Evolutionary conservation across 2,329 filamentous ascomycete genomes (phyloP), one percentile per base, ranked within the genome.

Genomic region (Tothia fuscella): DNA sequence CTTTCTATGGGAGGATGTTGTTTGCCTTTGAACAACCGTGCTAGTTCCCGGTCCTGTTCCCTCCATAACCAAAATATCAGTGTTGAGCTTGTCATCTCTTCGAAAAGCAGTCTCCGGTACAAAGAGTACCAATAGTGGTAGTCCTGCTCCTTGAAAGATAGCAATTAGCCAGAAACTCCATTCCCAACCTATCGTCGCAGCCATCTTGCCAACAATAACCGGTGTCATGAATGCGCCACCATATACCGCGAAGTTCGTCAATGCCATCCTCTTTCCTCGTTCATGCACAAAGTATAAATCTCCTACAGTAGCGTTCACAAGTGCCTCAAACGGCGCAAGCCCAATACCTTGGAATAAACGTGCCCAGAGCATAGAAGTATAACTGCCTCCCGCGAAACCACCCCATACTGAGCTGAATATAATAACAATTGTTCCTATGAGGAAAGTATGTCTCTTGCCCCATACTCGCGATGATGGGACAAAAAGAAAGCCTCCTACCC

Each of bases 251-350:
- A 82, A 67, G 52, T 82, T 83, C 3, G 70, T 71, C 42, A 93
- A 68, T 1, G 89, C 89, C 89, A 95, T 95, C 43, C 88, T 76
- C 50, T 81, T 75, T 24, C 88, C 87, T 40, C 84, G 73, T 67
- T 83, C 77, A 63, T 89, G 89, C 20, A 95, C 86, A 59, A 80
- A 91, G 61, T 89, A 95, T 39, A 96, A 58, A 58, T 96, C 89
- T 30, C 87, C 89, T 5, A 95, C 83, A 37, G 78, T 80, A 1
- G 85, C 85, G 59, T 93, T 94, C 44, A 95, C 80, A 19, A 95
- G 66, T 1, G 84, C 83, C 62, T 96, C 89, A 50, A 91, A 95
- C 0, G 89, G 88, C 6, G 87, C 87, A 14, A 87, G 71, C 0
- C 82, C 87, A 32, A 95, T 72, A 16, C 89, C 89, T 60, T 95